Conservation (phyloP, 1,139 yeast genomes). For the Debaryomyces subglobosus region DNA sequence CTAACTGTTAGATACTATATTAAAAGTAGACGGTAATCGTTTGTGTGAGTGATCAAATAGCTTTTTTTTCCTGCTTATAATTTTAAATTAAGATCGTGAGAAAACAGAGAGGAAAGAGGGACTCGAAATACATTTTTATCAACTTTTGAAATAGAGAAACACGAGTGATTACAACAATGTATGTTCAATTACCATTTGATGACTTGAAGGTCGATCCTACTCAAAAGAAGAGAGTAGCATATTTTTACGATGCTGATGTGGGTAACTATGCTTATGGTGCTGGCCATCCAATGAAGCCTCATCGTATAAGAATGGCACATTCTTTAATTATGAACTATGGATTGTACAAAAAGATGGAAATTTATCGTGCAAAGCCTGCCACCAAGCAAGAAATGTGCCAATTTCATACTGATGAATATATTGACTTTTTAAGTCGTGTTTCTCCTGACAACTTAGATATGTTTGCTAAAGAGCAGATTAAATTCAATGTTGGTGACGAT, state of each 20-base stretch:
- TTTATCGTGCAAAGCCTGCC: conserved; percentile 95
- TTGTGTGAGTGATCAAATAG: neutral
- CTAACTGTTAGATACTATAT: neutral
- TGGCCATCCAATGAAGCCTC: conserved; percentile 99
- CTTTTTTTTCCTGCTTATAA: neutral
- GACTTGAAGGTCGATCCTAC: conserved; percentile 45
- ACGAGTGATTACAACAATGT: conserved; percentile 25
- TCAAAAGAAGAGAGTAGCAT: conserved; percentile 49
- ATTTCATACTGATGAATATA: conserved; percentile 96
- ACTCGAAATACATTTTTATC: neutral
- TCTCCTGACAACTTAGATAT: conserved; percentile 93
- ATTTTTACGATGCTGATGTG: conserved; percentile 71
- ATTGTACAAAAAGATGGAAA: conserved; percentile 94
- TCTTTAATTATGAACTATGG: conserved; percentile 97
- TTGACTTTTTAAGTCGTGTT: conserved; percentile 89
- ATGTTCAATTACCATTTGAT: conserved; percentile 50
- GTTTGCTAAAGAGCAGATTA: conserved; percentile 89
- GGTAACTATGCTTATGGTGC: conserved; percentile 98
- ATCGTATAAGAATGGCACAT: conserved; percentile 98
- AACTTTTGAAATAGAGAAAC: neutral
- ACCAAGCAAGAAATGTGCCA: conserved; percentile 99
- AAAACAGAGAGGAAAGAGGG: neutral
- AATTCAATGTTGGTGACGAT: conserved; percentile 96
- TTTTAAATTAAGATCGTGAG: neutral
- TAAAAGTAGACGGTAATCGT: neutral